A percentile compares a stretch with the other conserved stretches of the same genome.
Evolutionary conservation across 306 rosid genomes (phyloP).

Genomic region (Citrullus mucosospermus): DNA sequence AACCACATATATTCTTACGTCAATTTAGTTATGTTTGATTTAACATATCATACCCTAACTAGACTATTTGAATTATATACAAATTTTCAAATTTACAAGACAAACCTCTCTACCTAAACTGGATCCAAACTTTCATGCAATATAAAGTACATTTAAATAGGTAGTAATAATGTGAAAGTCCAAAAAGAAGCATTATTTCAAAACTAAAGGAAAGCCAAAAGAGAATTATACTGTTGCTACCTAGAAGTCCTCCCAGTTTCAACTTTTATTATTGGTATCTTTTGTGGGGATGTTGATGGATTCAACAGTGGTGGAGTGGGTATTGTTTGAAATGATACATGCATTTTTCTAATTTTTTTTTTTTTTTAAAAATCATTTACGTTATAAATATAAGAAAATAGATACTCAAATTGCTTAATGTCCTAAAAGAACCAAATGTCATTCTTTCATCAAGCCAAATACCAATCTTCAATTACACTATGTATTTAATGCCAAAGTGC

Average conservation of each 20-base stretch:
- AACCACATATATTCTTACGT: too few species aligned
- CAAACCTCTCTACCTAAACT: background rate
- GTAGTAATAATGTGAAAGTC: background rate
- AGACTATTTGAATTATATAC: background rate
- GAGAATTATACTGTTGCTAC: background rate
- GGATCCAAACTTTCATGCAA: background rate
- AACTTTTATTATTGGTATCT: background rate
- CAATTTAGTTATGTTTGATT: too few species aligned
- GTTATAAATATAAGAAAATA: too few species aligned
- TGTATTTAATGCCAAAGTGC: too few species aligned
- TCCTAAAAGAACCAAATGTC: too few species aligned
- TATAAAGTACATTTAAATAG: background rate
- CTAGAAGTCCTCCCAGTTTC: background rate
- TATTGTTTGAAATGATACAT: background rate
- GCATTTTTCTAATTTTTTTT: background rate
- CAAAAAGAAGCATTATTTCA: background rate
- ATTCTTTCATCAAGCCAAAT: too few species aligned
- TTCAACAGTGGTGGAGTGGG: background rate
- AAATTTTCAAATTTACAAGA: background rate
- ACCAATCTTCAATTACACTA: too few species aligned
- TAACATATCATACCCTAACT: background rate
- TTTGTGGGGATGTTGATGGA: background rate
- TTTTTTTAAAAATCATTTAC: too few species aligned
- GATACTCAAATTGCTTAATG: too few species aligned
- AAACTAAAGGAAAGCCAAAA: background rate